A percentile compares a stretch with the other conserved stretches of the same genome.
phyloP scores from a whole-genome alignment of 176 grass and related monocot species.

The Themeda triandra region DNA sequence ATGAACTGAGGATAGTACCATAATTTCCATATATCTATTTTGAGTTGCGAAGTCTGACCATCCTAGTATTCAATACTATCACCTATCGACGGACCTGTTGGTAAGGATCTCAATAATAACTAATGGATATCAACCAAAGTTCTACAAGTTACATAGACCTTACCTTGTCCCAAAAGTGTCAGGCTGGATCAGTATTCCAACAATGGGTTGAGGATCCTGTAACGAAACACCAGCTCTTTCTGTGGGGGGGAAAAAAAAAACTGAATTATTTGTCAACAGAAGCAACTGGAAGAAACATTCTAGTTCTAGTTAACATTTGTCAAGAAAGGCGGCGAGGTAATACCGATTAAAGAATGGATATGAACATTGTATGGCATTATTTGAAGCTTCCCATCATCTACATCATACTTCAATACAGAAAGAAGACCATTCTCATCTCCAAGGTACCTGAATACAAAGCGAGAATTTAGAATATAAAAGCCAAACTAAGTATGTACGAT shows the following conservation, averaged over 20 bases:
- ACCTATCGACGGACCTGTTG: background rate
- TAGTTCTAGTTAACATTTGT: background rate
- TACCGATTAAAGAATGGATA: conserved; percentile 58
- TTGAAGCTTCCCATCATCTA: conserved; percentile 78
- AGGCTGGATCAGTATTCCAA: conserved; percentile 86
- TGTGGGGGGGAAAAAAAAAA: conserved; percentile 11
- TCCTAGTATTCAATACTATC: conserved; percentile 13
- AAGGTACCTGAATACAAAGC: conserved; percentile 66
- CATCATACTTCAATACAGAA: conserved; percentile 81
- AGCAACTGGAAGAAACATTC: background rate
- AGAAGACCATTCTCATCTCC: conserved; percentile 92
- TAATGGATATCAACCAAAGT: background rate
- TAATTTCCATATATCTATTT: conserved; percentile 17
- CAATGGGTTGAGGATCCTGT: conserved; percentile 65
- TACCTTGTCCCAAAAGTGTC: conserved; percentile 79
- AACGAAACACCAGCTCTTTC: conserved; percentile 62
- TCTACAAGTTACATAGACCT: conserved; percentile 7
- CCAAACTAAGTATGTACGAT: background rate
- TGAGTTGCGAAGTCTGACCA: background rate
- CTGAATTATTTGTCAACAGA: no score
- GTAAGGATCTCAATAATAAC: no score
- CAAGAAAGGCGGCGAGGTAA: background rate
- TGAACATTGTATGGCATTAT: conserved; percentile 79
- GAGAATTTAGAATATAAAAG: conserved; percentile 22
- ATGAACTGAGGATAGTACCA: conserved; percentile 17